Evolutionary conservation across 2,329 filamentous ascomycete species (phyloP), one percentile per base, ranked within the genome.

Genomic region (Fusarium sambucinum): DNA sequence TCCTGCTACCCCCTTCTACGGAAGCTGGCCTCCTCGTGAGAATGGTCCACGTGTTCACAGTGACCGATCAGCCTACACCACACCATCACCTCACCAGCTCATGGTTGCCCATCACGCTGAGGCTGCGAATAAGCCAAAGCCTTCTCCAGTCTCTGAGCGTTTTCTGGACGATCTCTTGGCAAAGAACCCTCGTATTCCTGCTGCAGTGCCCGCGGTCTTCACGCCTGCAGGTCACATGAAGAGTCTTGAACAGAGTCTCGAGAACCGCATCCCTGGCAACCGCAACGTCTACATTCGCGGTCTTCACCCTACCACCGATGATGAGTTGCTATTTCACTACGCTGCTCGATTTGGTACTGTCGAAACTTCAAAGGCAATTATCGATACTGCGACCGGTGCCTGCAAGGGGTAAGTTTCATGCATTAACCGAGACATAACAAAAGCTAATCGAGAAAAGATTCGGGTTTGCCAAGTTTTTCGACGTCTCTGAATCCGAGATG

Each of bases 271-370:
- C 59, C 83, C 92, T 47, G 94, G 94, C 44, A 97, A 98, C 77
- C 96, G 94, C 68, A 99, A 99, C 75, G 95, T 99, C 69, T 99
- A 99, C 83, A 97, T 99, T 69, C 93, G 96, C 64, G 96, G 96
- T 19, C 90, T 99, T 66, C 92, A 97, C 68, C 95, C 96, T 0
- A 95, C 96, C 73, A 99, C 95, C 1, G 96, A 96, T 48, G 96
- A 99, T 75, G 92, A 96, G 50, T 90, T 96, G 77, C 84, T 99
- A 19, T 87, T 92, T 73, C 85, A 86, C 42, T 98, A 96, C 81
- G 91, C 95, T 42, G 85, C 88, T 72, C 92, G 95, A 51, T 99
- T 98, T 76, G 96, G 96, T 41, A 90, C 91, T 63, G 96, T 99
- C 59, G 93, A 97, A 81, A 97, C 94, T 70, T 97, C 94, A 76